Conservation (phyloP, 345 rosid genomes). For the Turritis glabra region DNA sequence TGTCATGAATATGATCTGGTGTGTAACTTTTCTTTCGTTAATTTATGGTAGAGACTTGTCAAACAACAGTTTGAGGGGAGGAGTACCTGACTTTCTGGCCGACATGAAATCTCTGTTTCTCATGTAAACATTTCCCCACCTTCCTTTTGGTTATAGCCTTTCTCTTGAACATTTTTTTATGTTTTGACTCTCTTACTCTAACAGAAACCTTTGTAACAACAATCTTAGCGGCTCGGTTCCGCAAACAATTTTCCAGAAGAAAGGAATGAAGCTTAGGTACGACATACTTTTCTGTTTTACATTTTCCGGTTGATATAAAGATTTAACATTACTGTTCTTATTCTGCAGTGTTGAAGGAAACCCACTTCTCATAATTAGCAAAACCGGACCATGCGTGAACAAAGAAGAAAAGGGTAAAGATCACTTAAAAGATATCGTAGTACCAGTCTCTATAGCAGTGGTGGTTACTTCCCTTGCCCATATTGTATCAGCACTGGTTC, state of each 20-base stretch:
- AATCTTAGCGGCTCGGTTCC: background rate
- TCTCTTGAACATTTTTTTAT: background rate
- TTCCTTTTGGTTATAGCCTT: background rate
- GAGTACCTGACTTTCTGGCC: background rate
- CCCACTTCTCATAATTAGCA: background rate
- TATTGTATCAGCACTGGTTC: background rate
- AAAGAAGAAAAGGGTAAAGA: background rate
- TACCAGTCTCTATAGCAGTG: conserved; percentile 15
- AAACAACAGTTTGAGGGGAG: background rate
- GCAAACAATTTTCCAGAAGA: background rate
- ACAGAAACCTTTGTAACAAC: background rate
- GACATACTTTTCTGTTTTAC: too few species aligned
- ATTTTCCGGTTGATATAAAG: background rate
- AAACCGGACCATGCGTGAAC: background rate
- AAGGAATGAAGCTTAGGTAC: too few species aligned
- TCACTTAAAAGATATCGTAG: background rate
- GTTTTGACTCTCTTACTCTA: background rate
- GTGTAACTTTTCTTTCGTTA: background rate
- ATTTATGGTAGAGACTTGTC: background rate
- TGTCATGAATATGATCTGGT: background rate
- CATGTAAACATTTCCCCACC: background rate
- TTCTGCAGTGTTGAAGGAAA: background rate
- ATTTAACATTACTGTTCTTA: background rate
- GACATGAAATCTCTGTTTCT: background rate
- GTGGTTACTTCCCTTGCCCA: background rate